Evolutionary conservation across 495 filamentous ascomycete genomes (phyloP).

Genomic region (Talaromyces adpressus): DNA sequence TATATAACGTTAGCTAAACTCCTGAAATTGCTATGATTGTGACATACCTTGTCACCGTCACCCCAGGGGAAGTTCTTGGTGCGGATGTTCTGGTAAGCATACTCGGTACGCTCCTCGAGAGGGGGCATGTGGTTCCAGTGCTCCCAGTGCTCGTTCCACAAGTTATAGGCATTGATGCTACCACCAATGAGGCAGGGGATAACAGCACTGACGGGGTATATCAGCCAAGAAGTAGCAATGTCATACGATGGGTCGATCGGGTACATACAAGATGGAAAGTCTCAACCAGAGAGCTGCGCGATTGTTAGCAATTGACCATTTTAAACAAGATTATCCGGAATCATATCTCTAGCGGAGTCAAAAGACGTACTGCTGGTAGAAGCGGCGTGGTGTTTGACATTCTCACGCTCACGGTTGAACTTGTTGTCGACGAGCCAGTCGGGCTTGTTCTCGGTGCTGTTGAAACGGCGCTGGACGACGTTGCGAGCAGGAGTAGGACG

Average conservation of each 20-base stretch:
- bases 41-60: conserved; percentile 81
- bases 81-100: conserved; percentile 91
- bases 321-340: background rate
- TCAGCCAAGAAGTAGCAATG: background rate
- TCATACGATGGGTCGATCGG: conserved; percentile 7
- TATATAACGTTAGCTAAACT: background rate
- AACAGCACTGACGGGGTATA: conserved; percentile 45
- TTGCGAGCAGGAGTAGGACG: conserved; percentile 50
- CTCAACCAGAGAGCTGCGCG: conserved; percentile 81
- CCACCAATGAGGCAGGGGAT: conserved; percentile 64
- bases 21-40: background rate
- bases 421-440: conserved; percentile 63
- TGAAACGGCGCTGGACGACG: conserved; percentile 60
- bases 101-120: conserved; percentile 81
- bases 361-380: conserved; percentile 62
- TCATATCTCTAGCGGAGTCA: background rate
- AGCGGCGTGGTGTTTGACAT: conserved; percentile 79
- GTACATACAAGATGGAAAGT: conserved; percentile 79
- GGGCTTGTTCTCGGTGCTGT: conserved; percentile 45
- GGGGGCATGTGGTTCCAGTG: conserved; percentile 82
- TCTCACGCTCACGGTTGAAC: conserved; percentile 79
- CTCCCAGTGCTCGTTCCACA: conserved; percentile 95
- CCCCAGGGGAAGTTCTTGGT: conserved; percentile 87
- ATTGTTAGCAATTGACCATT: conserved; percentile 23
- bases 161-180: conserved; percentile 71